phyloP scores from a whole-genome alignment of 495 filamentous ascomycete genomes.

The Trichoderma erinaceum region DNA sequence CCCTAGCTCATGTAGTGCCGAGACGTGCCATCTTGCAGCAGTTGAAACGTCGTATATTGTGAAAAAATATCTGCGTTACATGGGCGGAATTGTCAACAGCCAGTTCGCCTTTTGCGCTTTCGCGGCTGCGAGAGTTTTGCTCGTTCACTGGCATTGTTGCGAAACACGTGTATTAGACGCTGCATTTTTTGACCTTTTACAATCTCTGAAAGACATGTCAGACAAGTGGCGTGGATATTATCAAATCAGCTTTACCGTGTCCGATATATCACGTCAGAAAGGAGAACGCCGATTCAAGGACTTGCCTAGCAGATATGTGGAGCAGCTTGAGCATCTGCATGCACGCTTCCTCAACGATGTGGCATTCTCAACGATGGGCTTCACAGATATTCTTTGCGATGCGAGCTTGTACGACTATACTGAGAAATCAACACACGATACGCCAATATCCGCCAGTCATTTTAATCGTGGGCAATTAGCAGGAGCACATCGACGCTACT shows the following conservation, averaged over 20 bases:
- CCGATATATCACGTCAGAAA: background rate
- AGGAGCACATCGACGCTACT: background rate
- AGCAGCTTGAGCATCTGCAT: background rate
- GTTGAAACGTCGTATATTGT: constrained; percentile 34
- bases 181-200: background rate
- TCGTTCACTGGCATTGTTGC: constrained; percentile 19
- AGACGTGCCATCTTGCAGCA: constrained; percentile 37
- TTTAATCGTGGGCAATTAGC: background rate
- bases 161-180: background rate
- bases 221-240: constrained; percentile 1
- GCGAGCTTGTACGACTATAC: background rate
- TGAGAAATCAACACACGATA: background rate
- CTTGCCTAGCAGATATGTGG: background rate
- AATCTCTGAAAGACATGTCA: background rate
- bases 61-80: constrained; percentile 34
- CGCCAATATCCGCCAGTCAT: background rate
- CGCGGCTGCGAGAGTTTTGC: constrained; percentile 32
- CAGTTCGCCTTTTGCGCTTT: constrained; percentile 39
- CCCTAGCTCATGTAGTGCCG: constrained; percentile 34
- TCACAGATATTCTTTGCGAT: constrained; percentile 2
- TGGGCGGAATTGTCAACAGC: constrained; percentile 26
- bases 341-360: background rate
- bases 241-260: background rate
- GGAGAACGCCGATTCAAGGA: background rate
- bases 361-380: background rate